These are phyloP conservation scores for Plasmodium relictum DNA, from an alignment of 169 alveolate species.

Conservation along the genomic window DNA sequence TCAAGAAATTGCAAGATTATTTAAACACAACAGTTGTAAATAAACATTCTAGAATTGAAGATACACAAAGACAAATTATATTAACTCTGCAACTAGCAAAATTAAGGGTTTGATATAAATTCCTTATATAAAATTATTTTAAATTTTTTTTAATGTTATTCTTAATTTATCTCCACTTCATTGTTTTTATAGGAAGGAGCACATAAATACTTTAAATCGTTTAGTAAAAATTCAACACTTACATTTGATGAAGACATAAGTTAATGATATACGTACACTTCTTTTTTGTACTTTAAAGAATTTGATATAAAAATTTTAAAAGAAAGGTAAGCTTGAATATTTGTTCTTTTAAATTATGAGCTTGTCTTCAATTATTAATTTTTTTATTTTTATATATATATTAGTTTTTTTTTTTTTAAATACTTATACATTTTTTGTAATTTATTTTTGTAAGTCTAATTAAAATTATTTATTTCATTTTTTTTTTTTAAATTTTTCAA, in stretches of 20 bases:
- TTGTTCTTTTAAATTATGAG: background rate
- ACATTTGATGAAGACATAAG: conserved; percentile 61
- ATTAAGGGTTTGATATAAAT: conserved; percentile 57
- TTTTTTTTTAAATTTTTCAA: conserved; percentile 19
- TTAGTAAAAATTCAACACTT: conserved; percentile 57
- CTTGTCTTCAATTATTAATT: conserved; percentile 29
- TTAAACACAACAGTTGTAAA: conserved; percentile 69
- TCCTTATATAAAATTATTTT: background rate
- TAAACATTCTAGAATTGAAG: conserved; percentile 71
- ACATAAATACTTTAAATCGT: conserved; percentile 62
- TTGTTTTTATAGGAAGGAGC: conserved; percentile 72
- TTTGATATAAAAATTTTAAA: conserved; percentile 1
- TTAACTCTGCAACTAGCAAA: conserved; percentile 73
- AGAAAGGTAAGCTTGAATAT: background rate
- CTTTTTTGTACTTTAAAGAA: conserved; percentile 7
- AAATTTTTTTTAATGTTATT: background rate
- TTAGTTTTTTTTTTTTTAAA: conserved; percentile 12
- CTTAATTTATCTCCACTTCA: background rate
- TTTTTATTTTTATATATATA: conserved; percentile 11
- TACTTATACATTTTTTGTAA: background rate
- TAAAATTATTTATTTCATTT: conserved; percentile 23
- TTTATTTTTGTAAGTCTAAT: background rate
- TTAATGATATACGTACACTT: conserved; percentile 7
- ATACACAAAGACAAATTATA: conserved; percentile 68
- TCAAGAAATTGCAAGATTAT: conserved; percentile 73